Conservation (phyloP, 2,329 filamentous ascomycete species). For the Emergomyces orientalis region DNA sequence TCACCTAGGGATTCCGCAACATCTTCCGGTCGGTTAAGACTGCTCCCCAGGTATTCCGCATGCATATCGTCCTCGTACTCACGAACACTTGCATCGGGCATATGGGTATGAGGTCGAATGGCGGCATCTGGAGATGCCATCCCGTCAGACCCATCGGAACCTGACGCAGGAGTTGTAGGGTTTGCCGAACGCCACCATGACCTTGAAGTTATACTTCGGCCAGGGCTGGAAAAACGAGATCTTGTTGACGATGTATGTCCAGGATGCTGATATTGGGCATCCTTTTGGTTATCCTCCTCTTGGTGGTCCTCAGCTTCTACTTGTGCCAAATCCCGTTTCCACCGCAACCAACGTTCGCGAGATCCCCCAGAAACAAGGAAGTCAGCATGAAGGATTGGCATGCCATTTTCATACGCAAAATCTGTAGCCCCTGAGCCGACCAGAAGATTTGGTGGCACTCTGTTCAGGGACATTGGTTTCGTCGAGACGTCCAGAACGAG, state of each 20-base stretch:
- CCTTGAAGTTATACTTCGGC: not conserved
- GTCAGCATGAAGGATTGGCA: slow-evolving; percentile 64
- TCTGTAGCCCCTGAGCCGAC: slow-evolving; percentile 75
- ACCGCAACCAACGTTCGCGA: slow-evolving; percentile 66
- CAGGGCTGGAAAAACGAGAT: not conserved
- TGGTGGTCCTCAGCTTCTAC: slow-evolving; percentile 22
- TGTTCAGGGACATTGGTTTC: slow-evolving; percentile 66
- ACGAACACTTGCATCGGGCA: not conserved
- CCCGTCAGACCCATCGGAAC: not conserved
- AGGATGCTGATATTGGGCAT: slow-evolving; percentile 7
- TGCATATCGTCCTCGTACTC: not conserved
- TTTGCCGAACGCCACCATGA: slow-evolving; percentile 3
- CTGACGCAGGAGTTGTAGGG: not conserved
- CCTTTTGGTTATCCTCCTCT: slow-evolving; percentile 18
- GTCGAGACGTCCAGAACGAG: slow-evolving; percentile 69
- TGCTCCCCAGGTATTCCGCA: not conserved
- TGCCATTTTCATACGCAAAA: slow-evolving; percentile 73
- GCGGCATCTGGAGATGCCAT: not conserved
- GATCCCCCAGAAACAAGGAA: slow-evolving; percentile 71
- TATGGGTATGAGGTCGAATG: not conserved
- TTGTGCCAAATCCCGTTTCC: slow-evolving; percentile 59
- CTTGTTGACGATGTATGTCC: not conserved
- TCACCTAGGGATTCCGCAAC: not conserved
- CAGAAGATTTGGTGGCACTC: slow-evolving; percentile 86
- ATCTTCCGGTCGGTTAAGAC: too few species aligned